Conservation (phyloP, 345 rosid species). For the Odontarrhena argentea region DNA sequence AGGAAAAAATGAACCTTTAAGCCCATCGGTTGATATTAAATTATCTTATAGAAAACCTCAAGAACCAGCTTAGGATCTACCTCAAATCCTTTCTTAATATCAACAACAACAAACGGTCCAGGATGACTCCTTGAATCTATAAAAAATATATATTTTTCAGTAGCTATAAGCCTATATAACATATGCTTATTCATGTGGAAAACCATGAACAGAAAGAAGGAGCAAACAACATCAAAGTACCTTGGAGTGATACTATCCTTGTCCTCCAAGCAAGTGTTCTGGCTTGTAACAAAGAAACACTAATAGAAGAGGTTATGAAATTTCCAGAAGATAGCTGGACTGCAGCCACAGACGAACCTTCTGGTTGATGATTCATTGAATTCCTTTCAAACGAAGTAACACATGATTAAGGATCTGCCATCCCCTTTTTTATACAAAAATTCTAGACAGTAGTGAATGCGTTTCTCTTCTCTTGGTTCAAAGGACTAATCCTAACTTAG, state of each 20-base stretch:
- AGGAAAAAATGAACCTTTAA: constrained; percentile 19
- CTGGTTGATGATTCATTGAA: constrained; percentile 47
- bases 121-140: constrained; percentile 85
- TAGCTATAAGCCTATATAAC: not conserved
- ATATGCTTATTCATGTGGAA: constrained; percentile 23
- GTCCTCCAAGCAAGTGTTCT: constrained; percentile 82
- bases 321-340: constrained; percentile 71
- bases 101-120: constrained; percentile 83
- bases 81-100: constrained; percentile 67
- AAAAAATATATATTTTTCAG: constrained; percentile 34
- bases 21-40: constrained; percentile 7
- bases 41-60: constrained; percentile 26
- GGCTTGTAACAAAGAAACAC: constrained; percentile 60
- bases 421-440: constrained; percentile 13
- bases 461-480: constrained; percentile 19
- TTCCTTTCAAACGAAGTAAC: constrained; percentile 50
- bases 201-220: constrained; percentile 27
- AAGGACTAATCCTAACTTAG: constrained; percentile 20
- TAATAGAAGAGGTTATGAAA: constrained; percentile 59
- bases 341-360: constrained; percentile 56
- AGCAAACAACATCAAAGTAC: constrained; percentile 49
- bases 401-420: constrained; percentile 36
- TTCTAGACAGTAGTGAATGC: constrained; percentile 16
- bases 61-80: constrained; percentile 46
- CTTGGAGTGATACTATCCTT: constrained; percentile 69